These are phyloP conservation scores for Pseudocercospora fuligena DNA, from an alignment of 2,329 filamentous ascomycete genomes.

Conservation along the genomic window DNA sequence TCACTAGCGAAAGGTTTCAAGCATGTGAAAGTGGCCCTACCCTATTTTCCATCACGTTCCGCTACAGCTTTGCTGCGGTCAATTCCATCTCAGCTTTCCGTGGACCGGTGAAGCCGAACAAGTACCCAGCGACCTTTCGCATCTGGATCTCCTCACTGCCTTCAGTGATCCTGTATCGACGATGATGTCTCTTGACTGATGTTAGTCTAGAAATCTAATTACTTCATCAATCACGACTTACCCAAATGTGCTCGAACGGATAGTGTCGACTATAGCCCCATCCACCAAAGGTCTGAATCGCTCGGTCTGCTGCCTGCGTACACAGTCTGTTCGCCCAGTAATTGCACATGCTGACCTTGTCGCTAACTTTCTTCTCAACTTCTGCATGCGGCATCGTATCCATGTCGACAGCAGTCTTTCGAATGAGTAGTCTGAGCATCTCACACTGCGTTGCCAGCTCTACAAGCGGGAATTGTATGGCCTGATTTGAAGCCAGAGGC, in stretches of 20 bases:
- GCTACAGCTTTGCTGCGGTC: constrained; percentile 26
- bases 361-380: constrained; percentile 63
- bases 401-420: constrained; percentile 67
- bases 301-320: constrained; percentile 64
- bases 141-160: constrained; percentile 70
- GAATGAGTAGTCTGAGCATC: constrained; percentile 65
- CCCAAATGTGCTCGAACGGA: not conserved
- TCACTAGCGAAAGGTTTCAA: too few relatives aligned
- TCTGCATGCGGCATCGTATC: constrained; percentile 59
- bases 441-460: constrained; percentile 65
- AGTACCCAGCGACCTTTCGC: constrained; percentile 65
- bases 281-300: constrained; percentile 66
- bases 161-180: constrained; percentile 67
- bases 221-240: constrained; percentile 4
- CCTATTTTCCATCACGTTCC: constrained; percentile 1
- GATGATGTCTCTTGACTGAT: constrained; percentile 68
- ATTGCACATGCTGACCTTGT: constrained; percentile 69
- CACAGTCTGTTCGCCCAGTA: constrained; percentile 67
- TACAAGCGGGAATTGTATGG: constrained; percentile 67
- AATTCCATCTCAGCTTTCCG: constrained; percentile 41
- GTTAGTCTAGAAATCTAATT: constrained; percentile 66
- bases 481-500: constrained; percentile 64
- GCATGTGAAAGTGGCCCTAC: too few relatives aligned
- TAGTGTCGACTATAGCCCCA: constrained; percentile 56
- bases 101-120: constrained; percentile 60